These are phyloP conservation scores for Straminergon stramineum DNA, from an alignment of 225 moss, liverwort and hornwort genomes.

Conservation along the genomic window DNA sequence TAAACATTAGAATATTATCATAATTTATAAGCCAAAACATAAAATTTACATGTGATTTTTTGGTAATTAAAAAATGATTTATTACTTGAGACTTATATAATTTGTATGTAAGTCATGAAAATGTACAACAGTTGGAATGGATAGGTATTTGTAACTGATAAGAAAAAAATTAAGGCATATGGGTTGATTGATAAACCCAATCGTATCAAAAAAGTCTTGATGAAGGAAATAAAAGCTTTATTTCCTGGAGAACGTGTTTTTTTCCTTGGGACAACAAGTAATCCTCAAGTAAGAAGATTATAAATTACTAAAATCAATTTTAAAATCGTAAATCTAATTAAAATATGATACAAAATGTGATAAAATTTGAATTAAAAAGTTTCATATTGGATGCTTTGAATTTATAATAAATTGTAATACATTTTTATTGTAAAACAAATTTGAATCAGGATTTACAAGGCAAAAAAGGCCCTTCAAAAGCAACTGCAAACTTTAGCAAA, in stretches of 20 bases:
- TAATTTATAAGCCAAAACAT: not conserved
- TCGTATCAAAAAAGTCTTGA: slow-evolving; percentile 64
- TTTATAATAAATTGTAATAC: not conserved
- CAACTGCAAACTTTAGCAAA: slow-evolving; percentile 48
- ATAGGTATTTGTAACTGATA: slow-evolving; percentile 77
- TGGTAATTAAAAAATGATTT: not conserved
- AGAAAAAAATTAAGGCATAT: slow-evolving; percentile 69
- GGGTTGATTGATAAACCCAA: slow-evolving; percentile 83
- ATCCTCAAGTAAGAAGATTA: slow-evolving; percentile 38
- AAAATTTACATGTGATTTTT: not conserved
- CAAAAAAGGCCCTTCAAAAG: slow-evolving; percentile 69
- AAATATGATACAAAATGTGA: not conserved
- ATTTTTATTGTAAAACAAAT: not conserved
- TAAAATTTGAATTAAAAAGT: too few species aligned
- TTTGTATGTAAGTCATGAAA: not conserved
- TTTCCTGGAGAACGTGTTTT: slow-evolving; percentile 65
- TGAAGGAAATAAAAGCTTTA: slow-evolving; percentile 65
- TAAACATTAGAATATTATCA: not conserved
- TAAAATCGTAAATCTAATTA: not conserved
- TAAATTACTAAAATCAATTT: fast-evolving
- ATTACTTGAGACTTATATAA: not conserved
- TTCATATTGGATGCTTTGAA: not conserved
- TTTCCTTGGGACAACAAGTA: slow-evolving; percentile 72
- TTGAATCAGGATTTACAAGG: slow-evolving; percentile 53
- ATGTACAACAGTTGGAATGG: not conserved